phyloP scores from a whole-genome alignment of 352 stramenopile species.

The Phytopythium mirpurense region DNA sequence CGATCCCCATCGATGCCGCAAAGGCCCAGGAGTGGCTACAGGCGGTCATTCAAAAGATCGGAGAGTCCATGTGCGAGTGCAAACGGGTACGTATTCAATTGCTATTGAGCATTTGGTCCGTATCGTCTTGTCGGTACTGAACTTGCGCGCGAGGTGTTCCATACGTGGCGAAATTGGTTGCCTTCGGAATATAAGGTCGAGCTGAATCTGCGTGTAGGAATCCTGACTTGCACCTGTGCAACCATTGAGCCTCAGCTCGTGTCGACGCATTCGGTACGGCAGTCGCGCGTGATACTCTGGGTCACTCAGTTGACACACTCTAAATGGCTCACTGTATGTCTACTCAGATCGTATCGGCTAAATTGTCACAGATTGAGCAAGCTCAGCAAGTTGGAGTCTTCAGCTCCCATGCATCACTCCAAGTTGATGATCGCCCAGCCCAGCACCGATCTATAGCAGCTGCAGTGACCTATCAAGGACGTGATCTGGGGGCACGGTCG shows the following conservation, averaged over 20 bases:
- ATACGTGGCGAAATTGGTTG: background rate
- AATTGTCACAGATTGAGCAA: background rate
- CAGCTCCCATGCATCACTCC: background rate
- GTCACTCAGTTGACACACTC: no score
- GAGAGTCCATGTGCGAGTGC: constrained; percentile 45
- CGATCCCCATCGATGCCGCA: constrained; percentile 21
- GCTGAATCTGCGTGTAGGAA: constrained; percentile 52
- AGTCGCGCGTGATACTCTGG: no score
- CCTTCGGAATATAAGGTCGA: no score
- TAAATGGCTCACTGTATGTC: no score
- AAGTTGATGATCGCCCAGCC: background rate
- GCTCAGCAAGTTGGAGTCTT: background rate
- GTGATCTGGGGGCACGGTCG: constrained; percentile 6
- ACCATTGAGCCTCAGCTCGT: constrained; percentile 53
- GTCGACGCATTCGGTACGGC: constrained; percentile 35
- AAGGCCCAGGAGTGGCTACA: constrained; percentile 63
- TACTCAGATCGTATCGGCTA: background rate
- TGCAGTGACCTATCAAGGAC: background rate
- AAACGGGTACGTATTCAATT: constrained; percentile 39
- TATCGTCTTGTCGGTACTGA: no score
- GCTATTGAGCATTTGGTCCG: no score
- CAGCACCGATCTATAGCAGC: background rate
- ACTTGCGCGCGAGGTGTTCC: no score
- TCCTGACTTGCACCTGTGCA: constrained; percentile 38
- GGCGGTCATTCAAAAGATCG: constrained; percentile 47